A percentile compares a stretch with the other conserved stretches of the same genome.
These are phyloP conservation scores for Corrigiola litoralis DNA, from an alignment of 179 eudicot genomes.

Conservation along the genomic window DNA sequence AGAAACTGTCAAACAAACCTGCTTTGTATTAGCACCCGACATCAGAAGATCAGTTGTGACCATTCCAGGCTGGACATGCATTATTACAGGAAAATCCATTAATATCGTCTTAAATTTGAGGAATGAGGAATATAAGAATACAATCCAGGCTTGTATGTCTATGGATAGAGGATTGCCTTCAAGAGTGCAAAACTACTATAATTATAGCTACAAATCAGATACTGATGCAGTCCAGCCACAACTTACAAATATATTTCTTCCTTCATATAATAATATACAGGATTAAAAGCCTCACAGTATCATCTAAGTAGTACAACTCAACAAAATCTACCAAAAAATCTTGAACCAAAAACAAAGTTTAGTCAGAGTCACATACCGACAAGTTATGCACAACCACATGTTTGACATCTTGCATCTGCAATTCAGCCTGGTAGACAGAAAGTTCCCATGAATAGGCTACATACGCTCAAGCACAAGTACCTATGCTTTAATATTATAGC, in stretches of 20 bases:
- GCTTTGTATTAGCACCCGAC: slow-evolving; percentile 86
- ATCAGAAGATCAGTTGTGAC: slow-evolving; percentile 82
- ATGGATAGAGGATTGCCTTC: not conserved
- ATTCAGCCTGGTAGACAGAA: slow-evolving; percentile 64
- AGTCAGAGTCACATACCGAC: slow-evolving; percentile 56
- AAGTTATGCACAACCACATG: slow-evolving; percentile 87
- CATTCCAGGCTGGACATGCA: slow-evolving; percentile 70
- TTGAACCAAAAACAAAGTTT: not conserved
- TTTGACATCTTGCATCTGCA: slow-evolving; percentile 84
- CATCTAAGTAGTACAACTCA: not conserved
- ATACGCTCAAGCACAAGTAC: not conserved
- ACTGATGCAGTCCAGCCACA: too few species aligned
- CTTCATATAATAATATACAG: too few species aligned
- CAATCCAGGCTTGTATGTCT: not conserved
- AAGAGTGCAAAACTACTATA: not conserved
- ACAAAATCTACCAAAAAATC: not conserved
- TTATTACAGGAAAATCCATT: not conserved
- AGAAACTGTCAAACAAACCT: slow-evolving; percentile 35
- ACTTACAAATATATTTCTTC: too few species aligned
- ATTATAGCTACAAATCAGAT: too few species aligned
- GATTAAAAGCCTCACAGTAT: not conserved
- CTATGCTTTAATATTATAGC: not conserved
- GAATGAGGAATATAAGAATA: not conserved
- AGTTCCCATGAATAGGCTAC: slow-evolving; percentile 2
- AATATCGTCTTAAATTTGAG: not conserved